Base-by-base conservation (phyloP, 2,329 filamentous ascomycete genomes). In the Pseudogymnoascus sp. region DNA sequence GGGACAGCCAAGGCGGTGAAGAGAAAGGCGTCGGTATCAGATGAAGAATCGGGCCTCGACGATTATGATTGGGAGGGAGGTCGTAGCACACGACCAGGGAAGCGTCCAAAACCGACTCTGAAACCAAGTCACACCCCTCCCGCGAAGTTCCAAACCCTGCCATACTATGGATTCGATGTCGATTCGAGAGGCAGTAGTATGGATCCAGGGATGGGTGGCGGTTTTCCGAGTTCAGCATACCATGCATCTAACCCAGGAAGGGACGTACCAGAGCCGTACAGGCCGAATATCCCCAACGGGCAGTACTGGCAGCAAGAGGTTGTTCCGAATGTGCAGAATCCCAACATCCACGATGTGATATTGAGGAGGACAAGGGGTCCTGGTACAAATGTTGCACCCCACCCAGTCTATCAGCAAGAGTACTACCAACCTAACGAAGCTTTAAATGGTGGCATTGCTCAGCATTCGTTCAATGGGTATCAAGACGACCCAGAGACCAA, bases 171-270 rank as follows among this genome's bases (percentile, higher is more conserved):
- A 38, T 40, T 60, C 17, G 56, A 74, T 44, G 44, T 68, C 13
- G 70, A 72, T 42, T 71, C 70, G 11, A 68, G 72, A 63, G 71
- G 69, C 37, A 67, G 64, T 23, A 72, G 71, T 1, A 65, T 70
- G 50, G 69, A 73, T 62, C 67, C 70, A 63, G 66, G 37, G 37
- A 66, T 67, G 29, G 64, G 60, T 33, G 63, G 61, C 19, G 17
- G n/a, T 29, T 77, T 78, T 60, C 74, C 78, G 53, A 75, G 73
- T 65, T 80, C 80, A 2, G 77, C 78, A 1, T 86, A 82, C 76
- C 78, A 82, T 60, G 75, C 77, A 60, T 77, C 74, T 40, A 82
- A 83, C 68, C 81, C 82, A 42, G 79, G 80, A 23, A 76, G 77
- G 63, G 76, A 77, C 3, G 70, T 79, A 62, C 79, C 81, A 19